Conservation (phyloP, 257 asterid species). For the Capsicum pubescens region DNA sequence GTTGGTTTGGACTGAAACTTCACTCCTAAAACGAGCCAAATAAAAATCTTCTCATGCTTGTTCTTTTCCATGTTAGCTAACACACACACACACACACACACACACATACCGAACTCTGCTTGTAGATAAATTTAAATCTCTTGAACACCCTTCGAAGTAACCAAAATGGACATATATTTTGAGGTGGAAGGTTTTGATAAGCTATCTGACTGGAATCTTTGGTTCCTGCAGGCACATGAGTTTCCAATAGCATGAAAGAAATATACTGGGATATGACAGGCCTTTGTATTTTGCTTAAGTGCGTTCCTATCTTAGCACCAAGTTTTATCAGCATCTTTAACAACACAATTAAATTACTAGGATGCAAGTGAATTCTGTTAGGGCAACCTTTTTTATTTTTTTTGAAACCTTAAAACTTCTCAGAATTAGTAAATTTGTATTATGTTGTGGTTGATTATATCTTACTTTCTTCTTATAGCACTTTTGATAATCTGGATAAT, state of each 20-base stretch:
- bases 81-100: too few species aligned
- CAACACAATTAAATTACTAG: conserved; percentile 38
- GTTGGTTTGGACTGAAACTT: not conserved
- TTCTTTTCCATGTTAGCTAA: conserved; percentile 7
- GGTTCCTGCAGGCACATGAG: conserved; percentile 99
- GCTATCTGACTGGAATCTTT: conserved; percentile 86
- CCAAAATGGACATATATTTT: conserved; percentile 35
- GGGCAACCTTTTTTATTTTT: not conserved
- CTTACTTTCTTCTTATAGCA: not conserved
- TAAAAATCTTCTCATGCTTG: conserved; percentile 21
- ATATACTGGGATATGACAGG: conserved; percentile 71
- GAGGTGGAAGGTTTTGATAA: conserved; percentile 47
- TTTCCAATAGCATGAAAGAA: conserved; percentile 84
- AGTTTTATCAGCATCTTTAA: conserved; percentile 31
- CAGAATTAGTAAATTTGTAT: not conserved
- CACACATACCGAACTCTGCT: not conserved
- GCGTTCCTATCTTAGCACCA: conserved; percentile 37
- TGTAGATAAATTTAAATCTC: not conserved
- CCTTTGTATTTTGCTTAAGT: conserved; percentile 56
- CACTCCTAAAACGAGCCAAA: not conserved
- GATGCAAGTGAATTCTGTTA: conserved; percentile 25
- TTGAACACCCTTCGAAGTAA: conserved; percentile 29
- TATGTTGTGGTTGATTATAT: not conserved
- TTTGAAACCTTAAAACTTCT: not conserved
- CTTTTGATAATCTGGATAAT: not conserved